These are phyloP conservation scores for Eucalyptus erythrocorys DNA, from an alignment of 345 rosid genomes.

Conservation along the genomic window DNA sequence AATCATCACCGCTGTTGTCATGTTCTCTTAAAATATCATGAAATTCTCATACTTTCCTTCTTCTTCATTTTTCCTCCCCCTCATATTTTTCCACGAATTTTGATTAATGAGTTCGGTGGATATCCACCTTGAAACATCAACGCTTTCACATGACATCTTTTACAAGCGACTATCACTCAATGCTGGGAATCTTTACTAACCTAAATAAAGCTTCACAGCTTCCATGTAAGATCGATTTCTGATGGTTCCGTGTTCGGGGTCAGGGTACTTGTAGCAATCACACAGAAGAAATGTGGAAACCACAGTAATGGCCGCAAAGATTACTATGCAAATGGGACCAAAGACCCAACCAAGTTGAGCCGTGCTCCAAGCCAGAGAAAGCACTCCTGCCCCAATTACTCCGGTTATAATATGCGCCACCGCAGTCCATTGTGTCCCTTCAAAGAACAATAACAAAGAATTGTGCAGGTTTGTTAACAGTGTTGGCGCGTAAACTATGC, in stretches of 20 bases:
- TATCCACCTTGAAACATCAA: background rate
- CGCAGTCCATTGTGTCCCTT: slow-evolving; percentile 24
- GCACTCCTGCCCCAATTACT: slow-evolving; percentile 75
- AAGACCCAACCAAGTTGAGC: slow-evolving; percentile 72
- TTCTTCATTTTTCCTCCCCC: background rate
- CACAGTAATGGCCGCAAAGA: slow-evolving; percentile 41
- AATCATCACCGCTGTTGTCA: background rate
- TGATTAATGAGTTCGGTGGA: background rate
- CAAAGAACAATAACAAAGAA: background rate
- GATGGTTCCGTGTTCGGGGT: slow-evolving; percentile 32
- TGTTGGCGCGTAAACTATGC: background rate
- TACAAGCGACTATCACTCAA: background rate
- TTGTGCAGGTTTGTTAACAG: background rate
- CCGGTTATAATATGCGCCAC: slow-evolving; percentile 61
- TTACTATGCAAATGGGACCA: slow-evolving; percentile 34
- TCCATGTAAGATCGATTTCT: slow-evolving; percentile 28
- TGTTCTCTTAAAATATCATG: background rate
- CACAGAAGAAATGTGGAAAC: slow-evolving; percentile 33
- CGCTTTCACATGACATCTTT: background rate
- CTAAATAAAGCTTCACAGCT: slow-evolving; percentile 44
- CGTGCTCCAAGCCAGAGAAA: slow-evolving; percentile 66
- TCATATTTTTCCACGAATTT: background rate
- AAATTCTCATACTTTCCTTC: background rate
- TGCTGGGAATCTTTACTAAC: slow-evolving; percentile 1
- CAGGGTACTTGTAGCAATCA: slow-evolving; percentile 42